These are phyloP conservation scores for Lasiodiplodia sp. DNA, from an alignment of 2,329 filamentous ascomycete species.

Conservation along the genomic window DNA sequence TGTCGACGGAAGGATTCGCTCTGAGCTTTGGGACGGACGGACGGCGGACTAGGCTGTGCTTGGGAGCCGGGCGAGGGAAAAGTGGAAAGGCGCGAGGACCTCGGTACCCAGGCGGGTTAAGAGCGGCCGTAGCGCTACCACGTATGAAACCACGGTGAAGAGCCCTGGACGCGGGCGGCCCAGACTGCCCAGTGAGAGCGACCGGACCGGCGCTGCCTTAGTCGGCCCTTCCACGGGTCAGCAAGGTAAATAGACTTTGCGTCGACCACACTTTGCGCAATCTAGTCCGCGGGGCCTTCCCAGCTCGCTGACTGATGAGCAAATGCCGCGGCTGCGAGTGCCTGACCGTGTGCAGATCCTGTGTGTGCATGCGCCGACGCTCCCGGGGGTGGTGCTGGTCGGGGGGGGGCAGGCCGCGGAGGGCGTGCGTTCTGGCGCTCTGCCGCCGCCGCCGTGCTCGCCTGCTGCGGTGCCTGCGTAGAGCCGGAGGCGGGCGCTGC, in stretches of 20 bases:
- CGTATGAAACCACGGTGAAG: slow-evolving; percentile 30
- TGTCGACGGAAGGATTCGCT: slow-evolving; percentile 26
- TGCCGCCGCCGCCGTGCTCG: slow-evolving; percentile 9
- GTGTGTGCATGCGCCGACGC: slow-evolving; percentile 22
- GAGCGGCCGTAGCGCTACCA: slow-evolving; percentile 29
- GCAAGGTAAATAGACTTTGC: slow-evolving; percentile 29
- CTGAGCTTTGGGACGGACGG: slow-evolving; percentile 27
- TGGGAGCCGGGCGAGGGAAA: slow-evolving; percentile 27
- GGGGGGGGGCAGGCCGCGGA: background rate
- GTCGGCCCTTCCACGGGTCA: slow-evolving; percentile 31
- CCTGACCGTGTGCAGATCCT: slow-evolving; percentile 28
- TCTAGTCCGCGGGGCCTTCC: slow-evolving; percentile 28
- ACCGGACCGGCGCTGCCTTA: slow-evolving; percentile 31
- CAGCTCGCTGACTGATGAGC: slow-evolving; percentile 29
- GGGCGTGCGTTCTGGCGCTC: slow-evolving; percentile 25
- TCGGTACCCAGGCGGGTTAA: slow-evolving; percentile 31
- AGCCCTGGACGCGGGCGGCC: slow-evolving; percentile 27
- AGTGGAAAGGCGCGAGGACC: slow-evolving; percentile 30
- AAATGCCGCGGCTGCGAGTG: slow-evolving; percentile 29
- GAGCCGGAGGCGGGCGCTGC: slow-evolving; percentile 32
- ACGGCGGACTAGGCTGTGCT: slow-evolving; percentile 26
- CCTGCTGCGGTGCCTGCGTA: slow-evolving; percentile 32
- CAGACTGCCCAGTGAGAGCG: slow-evolving; percentile 31
- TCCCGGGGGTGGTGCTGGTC: slow-evolving; percentile 13
- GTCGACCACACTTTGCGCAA: slow-evolving; percentile 28